Evolutionary conservation across 257 asterid species (phyloP).

Genomic region (Solanum gracilifrons): DNA sequence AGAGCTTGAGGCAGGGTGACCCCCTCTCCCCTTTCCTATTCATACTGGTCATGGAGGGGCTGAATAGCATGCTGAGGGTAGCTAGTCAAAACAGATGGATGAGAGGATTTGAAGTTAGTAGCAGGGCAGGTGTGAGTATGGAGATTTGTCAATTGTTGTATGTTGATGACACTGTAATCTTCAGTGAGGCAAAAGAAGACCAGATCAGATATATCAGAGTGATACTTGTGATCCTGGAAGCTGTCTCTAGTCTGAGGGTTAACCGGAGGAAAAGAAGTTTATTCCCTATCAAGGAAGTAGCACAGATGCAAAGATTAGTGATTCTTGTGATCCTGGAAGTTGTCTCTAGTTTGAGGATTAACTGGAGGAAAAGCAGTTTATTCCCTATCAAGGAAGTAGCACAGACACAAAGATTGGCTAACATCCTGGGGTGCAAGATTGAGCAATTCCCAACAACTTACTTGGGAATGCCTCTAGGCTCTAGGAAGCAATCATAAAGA

Average conservation of each 20-base stretch:
- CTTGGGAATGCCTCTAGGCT: not conserved
- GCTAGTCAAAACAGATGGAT: too few species aligned
- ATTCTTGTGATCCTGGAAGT: too few species aligned
- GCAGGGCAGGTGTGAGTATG: too few species aligned
- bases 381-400: too few species aligned
- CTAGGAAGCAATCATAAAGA: not conserved
- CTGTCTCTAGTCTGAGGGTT: not conserved
- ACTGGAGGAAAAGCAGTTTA: too few species aligned
- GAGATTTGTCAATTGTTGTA: not conserved
- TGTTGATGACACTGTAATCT: not conserved
- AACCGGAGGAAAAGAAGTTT: not conserved
- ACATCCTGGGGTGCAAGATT: not conserved
- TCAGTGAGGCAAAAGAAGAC: not conserved
- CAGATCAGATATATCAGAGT: not conserved
- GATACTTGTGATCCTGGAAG: not conserved
- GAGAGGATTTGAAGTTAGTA: too few species aligned
- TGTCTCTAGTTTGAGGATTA: too few species aligned
- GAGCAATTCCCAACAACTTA: not conserved
- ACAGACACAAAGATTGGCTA: too few species aligned
- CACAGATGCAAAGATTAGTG: not conserved
- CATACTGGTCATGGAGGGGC: too few species aligned
- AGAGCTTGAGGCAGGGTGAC: not conserved
- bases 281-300: not conserved
- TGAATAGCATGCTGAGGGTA: too few species aligned
- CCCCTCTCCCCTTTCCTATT: too few species aligned